Evolutionary conservation across 2,329 filamentous ascomycete species (phyloP), one percentile per base, ranked within the genome.

Genomic region (Ilyonectria destructans): DNA sequence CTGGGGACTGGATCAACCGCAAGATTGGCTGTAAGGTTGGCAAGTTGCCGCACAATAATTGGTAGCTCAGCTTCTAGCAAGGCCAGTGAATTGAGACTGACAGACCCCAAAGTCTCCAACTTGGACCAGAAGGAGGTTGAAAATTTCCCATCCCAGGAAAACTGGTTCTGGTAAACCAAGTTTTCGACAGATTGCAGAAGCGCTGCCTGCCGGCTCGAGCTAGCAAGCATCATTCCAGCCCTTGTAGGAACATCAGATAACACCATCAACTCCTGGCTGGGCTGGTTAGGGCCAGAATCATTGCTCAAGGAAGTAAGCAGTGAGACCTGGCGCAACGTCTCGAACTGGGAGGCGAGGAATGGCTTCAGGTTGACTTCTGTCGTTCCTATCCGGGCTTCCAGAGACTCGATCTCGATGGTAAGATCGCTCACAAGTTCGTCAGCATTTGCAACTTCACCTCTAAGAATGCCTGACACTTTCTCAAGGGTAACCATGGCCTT

Each of bases 61-160:
- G 90, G 89, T 57, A 93, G 80, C 75, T 94, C 92, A 1, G 85
- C 82, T 78, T 93, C 90, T 0, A 94, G 83, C 19, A 92, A 84
- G 51, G 87, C 85, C 55, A 94, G 81, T 48, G 90, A 88, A 52
- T 86, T 86, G 45, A 94, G 81, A 52, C 83, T 87, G 0, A 91
- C 88, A 26, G 85, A 82, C 13, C 82, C 80, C 19, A 90, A 78
- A 1, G 79, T 81, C 58, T 86, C 82, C 54, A 92, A 79, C 71
- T 87, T 90, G 15, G 83, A 81, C 72, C 93, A 82, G 4, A 93
- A 75, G 1, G 86, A 85, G 17, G 76, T 70, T 3, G 78, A 69
- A 51, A 85, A 77, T 58, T 79, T 82, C 19, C 83, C 83, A 58
- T 84, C 78, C 82, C 83, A 84, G 6, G 75, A 70, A 43, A 79